A percentile compares a stretch with the other conserved stretches of the same genome.
Conservation (phyloP, 345 rosid genomes). For the Hypericum androsaemum region DNA sequence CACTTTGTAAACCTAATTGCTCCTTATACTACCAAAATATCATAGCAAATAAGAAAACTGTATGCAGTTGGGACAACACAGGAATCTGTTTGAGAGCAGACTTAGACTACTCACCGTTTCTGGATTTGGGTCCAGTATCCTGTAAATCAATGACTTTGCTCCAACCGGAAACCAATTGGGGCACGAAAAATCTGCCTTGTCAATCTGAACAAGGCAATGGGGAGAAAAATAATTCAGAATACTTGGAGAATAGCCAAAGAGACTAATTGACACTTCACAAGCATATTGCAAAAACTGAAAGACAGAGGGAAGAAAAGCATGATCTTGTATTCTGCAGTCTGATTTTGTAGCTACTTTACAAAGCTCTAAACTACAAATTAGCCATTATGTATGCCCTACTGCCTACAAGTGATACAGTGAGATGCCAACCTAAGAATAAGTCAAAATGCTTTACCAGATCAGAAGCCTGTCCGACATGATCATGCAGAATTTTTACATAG, state of each 20-base stretch:
- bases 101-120: slow-evolving; percentile 54
- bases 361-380: too few species aligned
- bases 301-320: too few species aligned
- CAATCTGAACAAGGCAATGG: slow-evolving; percentile 46
- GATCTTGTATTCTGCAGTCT: too few species aligned
- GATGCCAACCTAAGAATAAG: too few species aligned
- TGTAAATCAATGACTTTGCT: slow-evolving; percentile 67
- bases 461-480: too few species aligned
- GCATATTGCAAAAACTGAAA: too few species aligned
- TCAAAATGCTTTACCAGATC: too few species aligned
- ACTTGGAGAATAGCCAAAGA: neutral
- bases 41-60: neutral
- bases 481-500: too few species aligned
- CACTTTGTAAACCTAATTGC: slow-evolving; percentile 6
- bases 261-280: neutral
- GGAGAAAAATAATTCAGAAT: neutral
- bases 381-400: too few species aligned
- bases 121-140: slow-evolving; percentile 84
- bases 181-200: slow-evolving; percentile 71
- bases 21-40: neutral
- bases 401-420: too few species aligned
- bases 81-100: neutral
- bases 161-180: slow-evolving; percentile 88
- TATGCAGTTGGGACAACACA: neutral
- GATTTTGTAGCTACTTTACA: too few species aligned